A percentile compares a stretch with the other conserved stretches of the same genome.
These are phyloP conservation scores for Epichloe sylvatica DNA, from an alignment of 2,329 filamentous ascomycete species.

Conservation along the genomic window DNA sequence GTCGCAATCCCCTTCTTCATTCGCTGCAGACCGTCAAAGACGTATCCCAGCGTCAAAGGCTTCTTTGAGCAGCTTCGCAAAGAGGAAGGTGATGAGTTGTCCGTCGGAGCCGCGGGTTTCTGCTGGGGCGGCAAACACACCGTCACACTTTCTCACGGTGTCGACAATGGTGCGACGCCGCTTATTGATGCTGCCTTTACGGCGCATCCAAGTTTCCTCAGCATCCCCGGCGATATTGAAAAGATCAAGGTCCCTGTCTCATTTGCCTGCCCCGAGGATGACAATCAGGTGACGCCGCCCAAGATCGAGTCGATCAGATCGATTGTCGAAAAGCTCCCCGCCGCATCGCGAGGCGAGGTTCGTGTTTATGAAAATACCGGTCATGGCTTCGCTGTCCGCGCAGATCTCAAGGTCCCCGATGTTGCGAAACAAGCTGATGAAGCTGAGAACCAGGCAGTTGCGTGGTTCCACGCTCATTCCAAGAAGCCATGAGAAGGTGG, in stretches of 20 bases:
- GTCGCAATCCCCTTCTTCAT: slow-evolving; percentile 20
- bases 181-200: slow-evolving; percentile 39
- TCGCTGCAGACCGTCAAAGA: slow-evolving; percentile 17
- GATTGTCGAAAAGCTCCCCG: slow-evolving; percentile 21
- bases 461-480: slow-evolving; percentile 19
- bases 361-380: slow-evolving; percentile 23
- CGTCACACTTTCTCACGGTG: slow-evolving; percentile 31
- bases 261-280: slow-evolving; percentile 32
- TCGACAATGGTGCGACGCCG: slow-evolving; percentile 16
- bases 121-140: slow-evolving; percentile 49
- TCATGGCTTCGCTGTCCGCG: slow-evolving; percentile 29
- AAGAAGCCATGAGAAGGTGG: neutral
- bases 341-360: slow-evolving; percentile 21
- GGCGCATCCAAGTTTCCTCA: slow-evolving; percentile 37
- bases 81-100: slow-evolving; percentile 15
- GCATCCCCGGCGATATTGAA: slow-evolving; percentile 33
- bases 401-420: slow-evolving; percentile 14
- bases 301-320: slow-evolving; percentile 20
- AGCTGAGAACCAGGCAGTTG: slow-evolving; percentile 21
- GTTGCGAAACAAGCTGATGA: slow-evolving; percentile 14
- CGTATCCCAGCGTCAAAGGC: slow-evolving; percentile 20
- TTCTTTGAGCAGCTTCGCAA: slow-evolving; percentile 25
- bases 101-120: slow-evolving; percentile 42
- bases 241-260: slow-evolving; percentile 29
- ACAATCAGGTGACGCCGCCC: slow-evolving; percentile 22